These are phyloP conservation scores for Amanita rubescens DNA, from an alignment of 768 basidiomycete genomes.

Conservation along the genomic window DNA sequence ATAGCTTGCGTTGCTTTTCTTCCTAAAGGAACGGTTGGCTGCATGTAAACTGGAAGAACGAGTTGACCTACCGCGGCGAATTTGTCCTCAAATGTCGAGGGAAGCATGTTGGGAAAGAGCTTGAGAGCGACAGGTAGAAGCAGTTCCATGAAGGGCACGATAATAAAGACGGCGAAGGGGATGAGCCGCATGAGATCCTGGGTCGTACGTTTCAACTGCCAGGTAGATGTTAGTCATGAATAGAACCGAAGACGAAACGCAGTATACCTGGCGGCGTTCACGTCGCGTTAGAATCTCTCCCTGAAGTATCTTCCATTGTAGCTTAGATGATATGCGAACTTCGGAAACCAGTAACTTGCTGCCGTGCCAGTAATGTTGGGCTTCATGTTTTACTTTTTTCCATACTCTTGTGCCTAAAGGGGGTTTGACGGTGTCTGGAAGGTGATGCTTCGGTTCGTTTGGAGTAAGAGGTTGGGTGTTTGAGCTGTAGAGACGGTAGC, in stretches of 20 bases:
- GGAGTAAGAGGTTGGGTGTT: not conserved
- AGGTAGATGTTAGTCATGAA: constrained; percentile 7
- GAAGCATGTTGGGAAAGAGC: constrained; percentile 97
- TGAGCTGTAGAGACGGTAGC: not conserved
- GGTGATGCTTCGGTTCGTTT: constrained; percentile 22
- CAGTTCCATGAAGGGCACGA: constrained; percentile 98
- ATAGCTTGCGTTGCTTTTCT: constrained; percentile 93
- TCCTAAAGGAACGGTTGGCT: constrained; percentile 45
- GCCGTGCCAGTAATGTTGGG: constrained; percentile 94
- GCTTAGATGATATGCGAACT: constrained; percentile 79
- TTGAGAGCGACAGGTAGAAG: constrained; percentile 93
- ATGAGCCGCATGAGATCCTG: constrained; percentile 88
- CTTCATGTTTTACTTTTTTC: constrained; percentile 95
- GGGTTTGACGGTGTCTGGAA: constrained; percentile 24
- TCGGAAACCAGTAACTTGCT: constrained; percentile 91
- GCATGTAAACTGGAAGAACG: not conserved
- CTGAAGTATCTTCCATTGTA: constrained; percentile 89
- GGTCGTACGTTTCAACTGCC: constrained; percentile 85
- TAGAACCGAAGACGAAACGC: not conserved
- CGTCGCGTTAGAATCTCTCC: constrained; percentile 88
- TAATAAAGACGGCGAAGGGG: constrained; percentile 89
- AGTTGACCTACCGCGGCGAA: constrained; percentile 63
- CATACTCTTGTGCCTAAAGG: constrained; percentile 61
- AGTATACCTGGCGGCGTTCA: constrained; percentile 79
- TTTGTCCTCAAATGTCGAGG: constrained; percentile 97